Conservation (phyloP, 2,329 filamentous ascomycete genomes). For the Exophiala lecanii-corni region DNA sequence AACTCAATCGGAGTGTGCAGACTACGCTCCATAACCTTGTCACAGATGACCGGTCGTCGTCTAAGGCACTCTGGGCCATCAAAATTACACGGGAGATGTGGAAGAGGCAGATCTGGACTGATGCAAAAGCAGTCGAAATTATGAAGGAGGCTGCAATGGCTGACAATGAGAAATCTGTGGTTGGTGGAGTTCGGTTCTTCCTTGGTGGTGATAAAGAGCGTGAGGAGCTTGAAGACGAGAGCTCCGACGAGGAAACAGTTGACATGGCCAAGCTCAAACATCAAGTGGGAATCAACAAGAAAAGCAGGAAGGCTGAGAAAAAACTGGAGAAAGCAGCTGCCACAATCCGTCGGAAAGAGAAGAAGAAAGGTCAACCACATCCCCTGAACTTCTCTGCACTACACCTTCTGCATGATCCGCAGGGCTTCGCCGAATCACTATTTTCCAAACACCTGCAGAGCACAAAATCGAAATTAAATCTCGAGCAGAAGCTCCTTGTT, state of each 20-base stretch:
- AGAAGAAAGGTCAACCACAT: constrained; percentile 82
- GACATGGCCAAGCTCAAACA: constrained; percentile 81
- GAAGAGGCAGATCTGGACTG: constrained; percentile 94
- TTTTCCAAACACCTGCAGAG: constrained; percentile 90
- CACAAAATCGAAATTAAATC: constrained; percentile 73
- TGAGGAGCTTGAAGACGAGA: constrained; percentile 86
- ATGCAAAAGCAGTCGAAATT: constrained; percentile 90
- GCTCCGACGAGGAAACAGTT: constrained; percentile 70
- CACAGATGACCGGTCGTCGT: constrained; percentile 75
- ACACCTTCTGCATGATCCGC: constrained; percentile 88
- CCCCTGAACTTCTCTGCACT: constrained; percentile 93
- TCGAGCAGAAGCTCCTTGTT: constrained; percentile 86
- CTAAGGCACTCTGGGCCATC: constrained; percentile 90
- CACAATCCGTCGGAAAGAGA: constrained; percentile 76
- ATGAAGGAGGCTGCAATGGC: constrained; percentile 92
- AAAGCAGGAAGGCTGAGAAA: constrained; percentile 80
- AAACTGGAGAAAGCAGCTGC: constrained; percentile 73
- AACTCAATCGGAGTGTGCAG: constrained; percentile 87
- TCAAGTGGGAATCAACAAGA: constrained; percentile 90
- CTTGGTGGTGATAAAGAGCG: constrained; percentile 92
- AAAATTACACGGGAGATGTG: constrained; percentile 93
- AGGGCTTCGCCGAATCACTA: constrained; percentile 84
- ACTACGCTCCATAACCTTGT: constrained; percentile 89
- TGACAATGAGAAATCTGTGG: constrained; percentile 87
- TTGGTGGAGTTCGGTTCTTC: constrained; percentile 88